These are phyloP conservation scores for Geranomyces michiganensis DNA, from an alignment of 192 early-diverging fungal genomes.

Conservation along the genomic window DNA sequence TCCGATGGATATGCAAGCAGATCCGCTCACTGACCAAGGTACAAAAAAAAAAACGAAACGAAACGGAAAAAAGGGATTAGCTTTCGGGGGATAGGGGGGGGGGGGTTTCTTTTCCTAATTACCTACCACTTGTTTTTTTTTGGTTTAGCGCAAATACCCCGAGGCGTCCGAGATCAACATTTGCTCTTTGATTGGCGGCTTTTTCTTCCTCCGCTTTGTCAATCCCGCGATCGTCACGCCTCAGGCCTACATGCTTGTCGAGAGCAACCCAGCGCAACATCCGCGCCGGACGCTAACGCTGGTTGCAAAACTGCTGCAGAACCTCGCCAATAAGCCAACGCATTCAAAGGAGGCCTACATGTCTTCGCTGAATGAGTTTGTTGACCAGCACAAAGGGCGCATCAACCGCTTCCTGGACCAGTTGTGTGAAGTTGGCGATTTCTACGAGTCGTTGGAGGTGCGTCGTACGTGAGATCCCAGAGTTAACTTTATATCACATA, in stretches of 20 bases:
- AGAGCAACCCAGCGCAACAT: conserved; percentile 74
- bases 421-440: conserved; percentile 92
- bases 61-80: background rate
- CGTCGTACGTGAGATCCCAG: background rate
- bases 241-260: conserved; percentile 91
- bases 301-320: conserved; percentile 94
- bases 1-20: conserved; percentile 99
- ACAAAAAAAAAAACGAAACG: background rate
- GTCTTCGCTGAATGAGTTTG: conserved; percentile 85
- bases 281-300: conserved; percentile 88
- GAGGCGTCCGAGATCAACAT: conserved; percentile 85
- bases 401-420: conserved; percentile 89
- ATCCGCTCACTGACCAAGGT: conserved; percentile 87
- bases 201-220: conserved; percentile 95
- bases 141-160: conserved; percentile 76
- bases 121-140: no score
- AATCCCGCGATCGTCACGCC: conserved; percentile 98
- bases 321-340: conserved; percentile 90
- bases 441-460: conserved; percentile 89
- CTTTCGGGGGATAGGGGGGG: no score
- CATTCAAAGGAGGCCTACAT: conserved; percentile 93
- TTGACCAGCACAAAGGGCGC: conserved; percentile 82
- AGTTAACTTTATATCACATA: no score
- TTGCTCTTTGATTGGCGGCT: conserved; percentile 94
- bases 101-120: no score